Evolutionary conservation across 768 basidiomycete genomes (phyloP).

Genomic region (Sporobolomyces pararoseus): DNA sequence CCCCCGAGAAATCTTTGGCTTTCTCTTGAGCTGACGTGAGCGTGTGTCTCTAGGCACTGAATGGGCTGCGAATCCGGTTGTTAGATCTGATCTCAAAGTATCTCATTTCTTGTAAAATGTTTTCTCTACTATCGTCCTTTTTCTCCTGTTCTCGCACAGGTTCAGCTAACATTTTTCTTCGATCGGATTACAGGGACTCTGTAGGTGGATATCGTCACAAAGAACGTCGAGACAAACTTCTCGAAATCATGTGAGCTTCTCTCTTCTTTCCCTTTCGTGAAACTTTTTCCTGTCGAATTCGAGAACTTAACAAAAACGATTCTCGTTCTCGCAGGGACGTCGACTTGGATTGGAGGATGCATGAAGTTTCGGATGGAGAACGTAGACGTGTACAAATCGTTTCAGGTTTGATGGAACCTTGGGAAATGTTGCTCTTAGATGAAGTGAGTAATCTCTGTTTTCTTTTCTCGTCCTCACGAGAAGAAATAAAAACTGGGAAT

Average conservation of each 20-base stretch:
- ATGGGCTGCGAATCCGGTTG: slow-evolving; percentile 98
- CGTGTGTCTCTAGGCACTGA: slow-evolving; percentile 63
- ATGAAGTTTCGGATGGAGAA: slow-evolving; percentile 92
- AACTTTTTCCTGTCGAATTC: too few species aligned
- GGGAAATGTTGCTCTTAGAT: slow-evolving; percentile 88
- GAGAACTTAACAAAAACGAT: too few species aligned
- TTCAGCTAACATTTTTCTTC: too few species aligned
- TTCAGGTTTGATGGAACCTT: slow-evolving; percentile 90
- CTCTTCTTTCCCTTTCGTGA: background rate
- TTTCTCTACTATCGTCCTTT: background rate
- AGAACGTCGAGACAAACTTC: slow-evolving; percentile 72
- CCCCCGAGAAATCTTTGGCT: too few species aligned
- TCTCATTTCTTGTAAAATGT: slow-evolving; percentile 72
- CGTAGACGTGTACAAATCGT: slow-evolving; percentile 87
- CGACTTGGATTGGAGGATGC: slow-evolving; percentile 93
- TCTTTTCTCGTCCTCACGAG: background rate
- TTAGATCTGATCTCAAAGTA: slow-evolving; percentile 85
- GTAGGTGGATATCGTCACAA: slow-evolving; percentile 95
- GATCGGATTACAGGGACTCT: slow-evolving; percentile 59
- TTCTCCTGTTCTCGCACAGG: background rate
- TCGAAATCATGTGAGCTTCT: slow-evolving; percentile 64
- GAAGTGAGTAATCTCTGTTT: slow-evolving; percentile 59
- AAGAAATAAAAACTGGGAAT: too few species aligned
- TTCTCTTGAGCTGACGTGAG: too few species aligned
- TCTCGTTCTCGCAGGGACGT: slow-evolving; percentile 52